Conservation (phyloP, 257 asterid genomes). For the Eustoma russellianum region DNA sequence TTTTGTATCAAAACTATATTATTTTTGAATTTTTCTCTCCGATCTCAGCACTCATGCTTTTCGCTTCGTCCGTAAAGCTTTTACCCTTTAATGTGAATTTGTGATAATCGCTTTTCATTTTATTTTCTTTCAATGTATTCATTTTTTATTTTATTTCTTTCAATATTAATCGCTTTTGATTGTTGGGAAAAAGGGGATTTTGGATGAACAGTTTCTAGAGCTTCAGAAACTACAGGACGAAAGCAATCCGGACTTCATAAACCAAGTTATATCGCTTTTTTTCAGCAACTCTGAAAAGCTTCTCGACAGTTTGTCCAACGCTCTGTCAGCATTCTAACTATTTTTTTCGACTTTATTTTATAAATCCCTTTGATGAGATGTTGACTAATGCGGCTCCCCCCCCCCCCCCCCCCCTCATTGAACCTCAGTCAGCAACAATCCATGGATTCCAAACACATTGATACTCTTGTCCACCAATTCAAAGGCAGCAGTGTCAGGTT, state of each 20-base stretch:
- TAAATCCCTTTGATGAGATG: background rate
- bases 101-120: background rate
- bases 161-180: no score
- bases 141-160: background rate
- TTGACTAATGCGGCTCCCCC: background rate
- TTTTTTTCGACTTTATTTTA: background rate
- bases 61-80: no score
- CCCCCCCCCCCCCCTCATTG: no score
- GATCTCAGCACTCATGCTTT: no score
- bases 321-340: conserved; percentile 12
- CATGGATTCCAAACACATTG: conserved; percentile 30
- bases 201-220: conserved; percentile 22
- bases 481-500: conserved; percentile 43
- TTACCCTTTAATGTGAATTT: background rate
- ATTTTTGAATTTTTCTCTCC: background rate
- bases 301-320: conserved; percentile 14
- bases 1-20: no score
- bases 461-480: conserved; percentile 27
- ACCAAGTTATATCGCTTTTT: conserved; percentile 25
- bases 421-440: conserved; percentile 16
- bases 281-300: conserved; percentile 23
- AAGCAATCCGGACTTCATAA: conserved; percentile 26
- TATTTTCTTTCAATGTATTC: background rate
- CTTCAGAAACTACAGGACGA: conserved; percentile 25
- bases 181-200: conserved; percentile 9